Conservation (phyloP, 2,329 filamentous ascomycete genomes). For the Xylariaceae sp. region DNA sequence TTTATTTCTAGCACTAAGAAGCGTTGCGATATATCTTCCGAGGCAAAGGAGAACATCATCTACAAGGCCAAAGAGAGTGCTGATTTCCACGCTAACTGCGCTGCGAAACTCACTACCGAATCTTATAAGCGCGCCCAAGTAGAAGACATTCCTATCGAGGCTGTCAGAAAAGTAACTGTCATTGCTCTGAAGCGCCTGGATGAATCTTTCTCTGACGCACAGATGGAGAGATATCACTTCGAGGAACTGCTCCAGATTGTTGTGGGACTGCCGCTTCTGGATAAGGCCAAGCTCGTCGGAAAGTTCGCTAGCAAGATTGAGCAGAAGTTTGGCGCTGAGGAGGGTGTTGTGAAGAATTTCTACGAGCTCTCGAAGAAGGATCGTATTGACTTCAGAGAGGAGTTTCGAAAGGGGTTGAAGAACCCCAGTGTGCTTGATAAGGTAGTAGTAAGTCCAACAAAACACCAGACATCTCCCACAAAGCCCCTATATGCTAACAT, state of each 20-base stretch:
- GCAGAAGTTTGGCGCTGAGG: not conserved
- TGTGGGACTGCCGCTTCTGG: not conserved
- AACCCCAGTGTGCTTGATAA: not conserved
- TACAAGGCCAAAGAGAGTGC: not conserved
- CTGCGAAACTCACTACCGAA: not conserved
- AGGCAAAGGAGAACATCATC: not conserved
- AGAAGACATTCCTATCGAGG: not conserved
- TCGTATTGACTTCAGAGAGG: not conserved
- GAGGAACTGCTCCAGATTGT: slow-evolving; percentile 10
- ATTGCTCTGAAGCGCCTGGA: slow-evolving; percentile 4
- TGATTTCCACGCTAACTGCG: not conserved
- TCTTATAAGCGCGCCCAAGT: not conserved
- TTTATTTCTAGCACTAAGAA: not conserved
- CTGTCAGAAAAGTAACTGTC: not conserved
- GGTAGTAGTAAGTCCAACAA: no score
- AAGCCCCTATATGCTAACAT: no score
- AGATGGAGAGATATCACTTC: slow-evolving; percentile 3
- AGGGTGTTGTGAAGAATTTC: not conserved
- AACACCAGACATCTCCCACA: no score
- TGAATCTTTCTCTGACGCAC: not conserved
- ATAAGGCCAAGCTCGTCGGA: not conserved
- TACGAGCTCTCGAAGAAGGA: not conserved
- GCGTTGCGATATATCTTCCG: not conserved
- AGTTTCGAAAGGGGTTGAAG: not conserved
- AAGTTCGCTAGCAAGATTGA: slow-evolving; percentile 8